These are phyloP conservation scores for Saturnispora dispora DNA, from an alignment of 805 yeast genomes.

Conservation along the genomic window DNA sequence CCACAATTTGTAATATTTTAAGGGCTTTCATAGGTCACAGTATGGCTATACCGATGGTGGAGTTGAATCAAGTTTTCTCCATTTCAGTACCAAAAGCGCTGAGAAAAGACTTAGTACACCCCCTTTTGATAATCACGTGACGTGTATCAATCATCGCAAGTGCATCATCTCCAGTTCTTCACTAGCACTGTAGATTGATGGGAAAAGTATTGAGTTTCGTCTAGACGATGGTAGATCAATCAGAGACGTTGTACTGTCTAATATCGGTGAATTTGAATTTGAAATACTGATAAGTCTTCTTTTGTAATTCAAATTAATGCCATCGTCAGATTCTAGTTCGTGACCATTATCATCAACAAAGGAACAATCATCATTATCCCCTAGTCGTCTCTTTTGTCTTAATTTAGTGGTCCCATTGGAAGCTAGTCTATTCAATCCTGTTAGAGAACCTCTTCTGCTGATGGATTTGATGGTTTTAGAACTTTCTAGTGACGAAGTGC, in stretches of 20 bases:
- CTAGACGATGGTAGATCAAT: conserved; percentile 13
- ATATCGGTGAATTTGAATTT: conserved; percentile 12
- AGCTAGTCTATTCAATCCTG: neutral
- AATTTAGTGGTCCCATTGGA: neutral
- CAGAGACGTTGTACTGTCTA: conserved; percentile 8
- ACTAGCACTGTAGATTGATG: conserved; percentile 21
- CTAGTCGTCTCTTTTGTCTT: neutral
- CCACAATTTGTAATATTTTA: neutral
- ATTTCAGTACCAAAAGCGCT: neutral
- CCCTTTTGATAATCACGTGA: neutral
- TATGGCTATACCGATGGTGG: too few species aligned
- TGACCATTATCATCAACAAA: neutral
- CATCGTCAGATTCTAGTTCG: conserved; percentile 6
- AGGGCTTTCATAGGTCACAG: neutral
- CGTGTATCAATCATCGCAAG: conserved; percentile 7
- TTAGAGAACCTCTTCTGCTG: conserved; percentile 7
- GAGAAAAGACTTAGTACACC: neutral
- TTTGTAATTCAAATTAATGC: conserved; percentile 6
- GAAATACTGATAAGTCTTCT: conserved; percentile 11
- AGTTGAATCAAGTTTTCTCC: neutral
- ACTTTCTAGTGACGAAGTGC: conserved; percentile 13
- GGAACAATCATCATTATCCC: neutral
- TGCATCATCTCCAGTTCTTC: conserved; percentile 26
- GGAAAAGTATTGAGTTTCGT: conserved; percentile 21
- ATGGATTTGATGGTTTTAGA: conserved; percentile 4